Base-by-base conservation (phyloP, 257 asterid species). In the Gentiana straminea region DNA sequence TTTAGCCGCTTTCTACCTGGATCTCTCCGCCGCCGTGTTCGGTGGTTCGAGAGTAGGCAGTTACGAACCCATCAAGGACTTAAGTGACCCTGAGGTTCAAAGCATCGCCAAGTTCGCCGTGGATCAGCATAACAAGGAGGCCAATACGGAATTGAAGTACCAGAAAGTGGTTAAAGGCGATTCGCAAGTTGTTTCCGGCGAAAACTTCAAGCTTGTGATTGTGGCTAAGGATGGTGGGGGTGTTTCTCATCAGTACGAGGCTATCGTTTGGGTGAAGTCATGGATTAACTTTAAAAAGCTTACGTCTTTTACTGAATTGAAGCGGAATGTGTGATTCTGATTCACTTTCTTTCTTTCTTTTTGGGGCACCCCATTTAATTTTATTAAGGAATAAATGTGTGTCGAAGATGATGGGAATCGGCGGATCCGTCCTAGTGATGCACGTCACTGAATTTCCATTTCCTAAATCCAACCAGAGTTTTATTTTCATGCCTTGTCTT, bases 281-380 rank as follows among this genome's bases (percentile, higher is more conserved):
- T 58, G 57, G 61, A 12, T 48, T 33, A 58, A 66, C 11, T 50
- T 24, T 37, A 58, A 60, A 41, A 36, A 58, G 9, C 73, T 71
- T 34, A 67, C 65, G 35, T 71, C 70, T 6, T 71, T 71, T 12
- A 33, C 15, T 12, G 2, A 38, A 12, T 11, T 63, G 13, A 9
- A 34, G 2, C 3, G 13, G 45, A 13, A 11, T 50, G 10, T 2
- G 2, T 15, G 24, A 24, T 24, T 24, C 24, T 24, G 24, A 24
- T 0, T 24, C 24, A 24, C 24, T 24, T 24, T 24, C 24, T 24
- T 24, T 24, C 24, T 24, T 24, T 24, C 24, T 24, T 24, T 24
- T 24, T 24, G 24, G 24, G 24, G 24, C 24, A 24, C 24, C 24
- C 24, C 24, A 24, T 24, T 24, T 24, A 24, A 24, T 24, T 15